Conservation (phyloP, 2,329 filamentous ascomycete species). For the Teratosphaeria destructans region DNA sequence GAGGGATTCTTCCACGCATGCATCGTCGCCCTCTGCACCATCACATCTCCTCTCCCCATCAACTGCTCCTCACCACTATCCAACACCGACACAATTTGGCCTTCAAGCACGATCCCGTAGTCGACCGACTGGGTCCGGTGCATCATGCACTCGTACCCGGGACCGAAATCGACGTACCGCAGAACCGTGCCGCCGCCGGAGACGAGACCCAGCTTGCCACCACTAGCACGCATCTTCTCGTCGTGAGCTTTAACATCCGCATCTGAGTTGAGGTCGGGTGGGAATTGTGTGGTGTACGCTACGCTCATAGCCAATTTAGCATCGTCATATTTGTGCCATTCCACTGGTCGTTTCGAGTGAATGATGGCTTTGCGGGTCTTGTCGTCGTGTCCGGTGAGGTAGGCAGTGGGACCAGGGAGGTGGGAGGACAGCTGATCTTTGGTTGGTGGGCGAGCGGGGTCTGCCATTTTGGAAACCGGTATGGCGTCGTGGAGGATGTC, state of each 20-base stretch:
- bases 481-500: not conserved
- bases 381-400: slow-evolving; percentile 25
- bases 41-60: slow-evolving; percentile 28
- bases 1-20: slow-evolving; percentile 25
- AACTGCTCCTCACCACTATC: slow-evolving; percentile 24
- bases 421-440: slow-evolving; percentile 19
- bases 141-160: slow-evolving; percentile 26
- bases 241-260: slow-evolving; percentile 40
- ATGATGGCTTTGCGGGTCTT: slow-evolving; percentile 24
- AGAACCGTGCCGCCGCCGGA: slow-evolving; percentile 41
- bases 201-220: slow-evolving; percentile 39
- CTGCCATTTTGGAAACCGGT: not conserved
- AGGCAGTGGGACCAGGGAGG: slow-evolving; percentile 24
- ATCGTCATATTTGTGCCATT: slow-evolving; percentile 27
- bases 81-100: slow-evolving; percentile 23
- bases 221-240: slow-evolving; percentile 26
- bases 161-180: slow-evolving; percentile 29
- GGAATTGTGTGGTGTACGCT: slow-evolving; percentile 42
- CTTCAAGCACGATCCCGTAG: slow-evolving; percentile 29
- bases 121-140: slow-evolving; percentile 28
- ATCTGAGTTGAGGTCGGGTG: slow-evolving; percentile 37
- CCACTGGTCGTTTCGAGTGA: slow-evolving; percentile 20
- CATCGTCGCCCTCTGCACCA: slow-evolving; percentile 30
- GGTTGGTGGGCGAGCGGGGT: slow-evolving; percentile 9
- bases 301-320: slow-evolving; percentile 41